Percentiles rank a stretch among this genome's conserved stretches.
Conservation (phyloP, 2,329 filamentous ascomycete genomes). For the Stemphylium vesicarium region DNA sequence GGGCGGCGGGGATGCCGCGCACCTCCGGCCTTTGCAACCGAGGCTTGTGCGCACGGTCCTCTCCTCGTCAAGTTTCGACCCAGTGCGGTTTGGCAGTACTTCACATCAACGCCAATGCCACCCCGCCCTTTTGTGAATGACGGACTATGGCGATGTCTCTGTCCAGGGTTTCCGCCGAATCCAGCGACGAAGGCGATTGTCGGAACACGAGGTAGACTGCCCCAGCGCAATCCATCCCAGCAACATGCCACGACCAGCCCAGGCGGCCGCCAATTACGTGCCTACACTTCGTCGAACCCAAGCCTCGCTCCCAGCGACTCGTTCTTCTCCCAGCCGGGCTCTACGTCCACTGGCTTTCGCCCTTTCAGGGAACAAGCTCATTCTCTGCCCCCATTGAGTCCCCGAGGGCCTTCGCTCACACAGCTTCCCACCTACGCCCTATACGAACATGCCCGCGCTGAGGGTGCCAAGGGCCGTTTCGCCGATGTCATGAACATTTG, state of each 20-base stretch:
- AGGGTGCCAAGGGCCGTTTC: conserved; percentile 33
- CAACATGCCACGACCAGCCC: not conserved
- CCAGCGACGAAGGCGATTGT: not conserved
- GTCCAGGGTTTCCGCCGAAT: conserved; percentile 33
- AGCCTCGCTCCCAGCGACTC: not conserved
- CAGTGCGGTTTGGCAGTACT: conserved; percentile 6
- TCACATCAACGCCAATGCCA: conserved; percentile 31
- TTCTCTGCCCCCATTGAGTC: not conserved
- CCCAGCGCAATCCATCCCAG: conserved; percentile 1
- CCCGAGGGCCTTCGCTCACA: conserved; percentile 23
- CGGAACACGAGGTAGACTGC: not conserved
- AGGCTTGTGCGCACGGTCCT: conserved; percentile 5
- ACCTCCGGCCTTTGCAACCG: not conserved
- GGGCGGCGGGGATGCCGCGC: not conserved
- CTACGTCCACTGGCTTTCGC: conserved; percentile 5
- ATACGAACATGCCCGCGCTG: conserved; percentile 39
- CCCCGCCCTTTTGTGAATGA: conserved; percentile 43
- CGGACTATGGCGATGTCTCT: conserved; percentile 45
- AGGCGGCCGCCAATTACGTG: conserved; percentile 14
- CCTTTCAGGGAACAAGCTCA: conserved; percentile 8
- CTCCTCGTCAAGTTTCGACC: conserved; percentile 1
- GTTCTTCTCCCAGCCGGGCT: conserved; percentile 6
- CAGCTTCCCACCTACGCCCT: conserved; percentile 36
- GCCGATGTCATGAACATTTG: conserved; percentile 54
- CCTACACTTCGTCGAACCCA: conserved; percentile 11